These are phyloP conservation scores for Trametes cinnabarina DNA, from an alignment of 768 basidiomycete genomes.

Conservation along the genomic window DNA sequence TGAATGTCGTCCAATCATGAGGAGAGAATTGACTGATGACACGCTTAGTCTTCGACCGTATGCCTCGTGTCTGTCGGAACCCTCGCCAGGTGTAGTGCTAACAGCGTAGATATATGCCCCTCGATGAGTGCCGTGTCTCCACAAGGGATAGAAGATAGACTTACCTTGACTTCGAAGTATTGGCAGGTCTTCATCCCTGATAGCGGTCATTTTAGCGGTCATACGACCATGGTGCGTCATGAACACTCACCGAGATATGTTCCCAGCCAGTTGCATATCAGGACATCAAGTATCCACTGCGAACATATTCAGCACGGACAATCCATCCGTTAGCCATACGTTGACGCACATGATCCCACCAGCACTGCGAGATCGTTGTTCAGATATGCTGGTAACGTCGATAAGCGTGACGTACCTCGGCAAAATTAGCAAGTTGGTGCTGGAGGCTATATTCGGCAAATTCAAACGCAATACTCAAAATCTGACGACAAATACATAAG, in stretches of 20 bases:
- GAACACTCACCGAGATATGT: constrained; percentile 64
- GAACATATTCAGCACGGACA: constrained; percentile 10
- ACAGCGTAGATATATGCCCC: constrained; percentile 1
- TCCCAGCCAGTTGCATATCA: constrained; percentile 86
- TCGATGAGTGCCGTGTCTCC: background rate
- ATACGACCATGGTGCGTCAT: background rate
- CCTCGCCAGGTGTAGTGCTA: constrained; percentile 88
- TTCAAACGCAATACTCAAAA: constrained; percentile 84
- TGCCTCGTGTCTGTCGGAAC: constrained; percentile 69
- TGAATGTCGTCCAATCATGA: constrained; percentile 84
- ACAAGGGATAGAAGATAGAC: constrained; percentile 21
- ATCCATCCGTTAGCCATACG: background rate
- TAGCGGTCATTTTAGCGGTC: constrained; percentile 17
- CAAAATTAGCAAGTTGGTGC: constrained; percentile 86
- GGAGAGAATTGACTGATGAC: constrained; percentile 84
- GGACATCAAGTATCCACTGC: constrained; percentile 85
- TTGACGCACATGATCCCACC: constrained; percentile 85
- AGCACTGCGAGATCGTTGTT: constrained; percentile 51
- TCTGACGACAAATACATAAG: constrained; percentile 41
- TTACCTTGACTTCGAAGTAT: constrained; percentile 83
- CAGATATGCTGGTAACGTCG: constrained; percentile 15
- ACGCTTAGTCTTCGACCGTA: constrained; percentile 76
- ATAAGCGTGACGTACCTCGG: constrained; percentile 55
- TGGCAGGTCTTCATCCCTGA: constrained; percentile 85
- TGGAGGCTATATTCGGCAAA: constrained; percentile 86